Evolutionary conservation across 345 rosid species (phyloP), one percentile per base, ranked within the genome.

Genomic region (Gossypium rotundifolium): DNA sequence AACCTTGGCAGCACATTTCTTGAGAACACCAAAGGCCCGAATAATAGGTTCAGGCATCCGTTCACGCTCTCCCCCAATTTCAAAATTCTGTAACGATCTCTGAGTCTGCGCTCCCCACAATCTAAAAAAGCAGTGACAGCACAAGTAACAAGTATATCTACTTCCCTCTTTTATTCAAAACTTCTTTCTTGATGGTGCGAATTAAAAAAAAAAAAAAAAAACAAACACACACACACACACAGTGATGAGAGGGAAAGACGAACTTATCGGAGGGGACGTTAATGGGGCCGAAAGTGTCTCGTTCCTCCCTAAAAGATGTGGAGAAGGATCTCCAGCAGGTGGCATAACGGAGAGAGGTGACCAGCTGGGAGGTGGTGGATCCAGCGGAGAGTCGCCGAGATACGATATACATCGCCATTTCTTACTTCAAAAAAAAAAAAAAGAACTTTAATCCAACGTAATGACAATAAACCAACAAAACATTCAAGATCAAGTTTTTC

Each of bases 71-170:
- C 99, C 98, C 5, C 99, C 99, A 1, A 95, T 95, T 65, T 95
- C 97, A 74, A 95, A 95, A 63, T 93, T 95, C 82, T 90, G 99
- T 79, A 93, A 75, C 46, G 98, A 93, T 82, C 99, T 87, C 80
- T 95, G 99, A 22, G 98, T 95, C 71, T 95, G 99, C 4, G 99
- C 99, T 65, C 97, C 99, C 99, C 98, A 95, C 61, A 95, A 78
- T 76, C 98, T 93, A 76, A 62, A 77, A 38, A 61, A 55, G 20
- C 2, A 1, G 20, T 23, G 12, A 22, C 3, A 8, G 8, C 33
- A 55, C 25, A 8, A 17, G 0, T 12, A 17, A 14, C 11, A 63
- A 74, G 13, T 14, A 65, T 9, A 64, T 64, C 22, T 20, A 52
- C 14, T 68, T 68, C 44, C 55, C 54, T 46, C 71, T 45, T 66